These are phyloP conservation scores for Dujonia santamariae DNA, from an alignment of 1,139 yeast genomes.

Conservation along the genomic window DNA sequence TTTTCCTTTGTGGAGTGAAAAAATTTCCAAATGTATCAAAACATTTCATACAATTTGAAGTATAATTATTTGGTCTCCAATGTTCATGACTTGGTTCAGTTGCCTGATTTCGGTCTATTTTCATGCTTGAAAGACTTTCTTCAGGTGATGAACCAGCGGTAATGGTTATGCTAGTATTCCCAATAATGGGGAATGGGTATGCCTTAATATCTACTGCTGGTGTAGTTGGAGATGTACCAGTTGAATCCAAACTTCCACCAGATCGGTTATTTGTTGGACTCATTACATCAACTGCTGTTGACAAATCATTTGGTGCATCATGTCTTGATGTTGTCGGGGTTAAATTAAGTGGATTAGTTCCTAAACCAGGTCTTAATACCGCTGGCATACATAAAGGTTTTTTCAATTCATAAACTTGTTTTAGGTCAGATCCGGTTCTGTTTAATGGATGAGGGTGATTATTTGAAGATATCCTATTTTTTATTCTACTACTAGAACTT, in stretches of 20 bases:
- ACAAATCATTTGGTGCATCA: too few species aligned
- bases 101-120: too few species aligned
- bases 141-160: slow-evolving; percentile 2
- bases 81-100: slow-evolving; percentile 39
- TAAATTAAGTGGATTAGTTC: too few species aligned
- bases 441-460: slow-evolving; percentile 2
- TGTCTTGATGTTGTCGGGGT: too few species aligned
- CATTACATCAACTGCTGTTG: too few species aligned
- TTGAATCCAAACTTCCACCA: too few species aligned
- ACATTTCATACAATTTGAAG: slow-evolving; percentile 43
- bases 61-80: slow-evolving; percentile 39
- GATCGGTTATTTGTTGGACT: too few species aligned
- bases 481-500: slow-evolving; percentile 9
- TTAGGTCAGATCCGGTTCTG: slow-evolving; percentile 11
- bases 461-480: slow-evolving; percentile 9
- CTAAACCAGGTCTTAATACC: slow-evolving; percentile 41
- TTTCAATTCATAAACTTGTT: slow-evolving; percentile 34
- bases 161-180: slow-evolving; percentile 3
- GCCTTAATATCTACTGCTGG: slow-evolving; percentile 8
- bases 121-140: background rate
- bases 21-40: slow-evolving; percentile 34
- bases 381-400: slow-evolving; percentile 44
- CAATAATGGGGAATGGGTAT: slow-evolving; percentile 6
- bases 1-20: slow-evolving; percentile 22
- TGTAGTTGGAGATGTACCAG: slow-evolving; percentile 9